Conservation (phyloP, 2,329 filamentous ascomycete genomes). For the Aspergillus uvarum region DNA sequence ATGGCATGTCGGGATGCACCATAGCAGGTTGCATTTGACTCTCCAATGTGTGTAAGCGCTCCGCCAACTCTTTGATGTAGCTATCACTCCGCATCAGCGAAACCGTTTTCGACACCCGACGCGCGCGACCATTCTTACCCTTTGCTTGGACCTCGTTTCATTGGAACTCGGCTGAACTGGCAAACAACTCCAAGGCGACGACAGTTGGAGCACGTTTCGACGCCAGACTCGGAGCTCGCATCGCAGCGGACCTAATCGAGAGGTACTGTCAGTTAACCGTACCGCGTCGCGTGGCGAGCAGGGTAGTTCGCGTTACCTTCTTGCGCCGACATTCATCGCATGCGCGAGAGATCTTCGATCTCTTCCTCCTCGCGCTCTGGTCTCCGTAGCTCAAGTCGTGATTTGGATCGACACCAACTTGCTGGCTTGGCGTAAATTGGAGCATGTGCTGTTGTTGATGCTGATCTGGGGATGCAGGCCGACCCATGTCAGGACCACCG, state of each 20-base stretch:
- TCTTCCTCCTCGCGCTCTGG: slow-evolving; percentile 67
- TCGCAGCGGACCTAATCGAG: slow-evolving; percentile 71
- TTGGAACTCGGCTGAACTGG: slow-evolving; percentile 81
- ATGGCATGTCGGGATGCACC: slow-evolving; percentile 43
- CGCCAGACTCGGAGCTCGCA: slow-evolving; percentile 69
- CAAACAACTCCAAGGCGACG: slow-evolving; percentile 73
- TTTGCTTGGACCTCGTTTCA: slow-evolving; percentile 87
- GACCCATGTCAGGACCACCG: slow-evolving; percentile 37
- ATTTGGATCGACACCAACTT: slow-evolving; percentile 47
- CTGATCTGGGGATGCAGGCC: slow-evolving; percentile 39
- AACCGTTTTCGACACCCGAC: not conserved
- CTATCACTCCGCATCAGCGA: slow-evolving; percentile 43
- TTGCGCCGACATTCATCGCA: slow-evolving; percentile 88
- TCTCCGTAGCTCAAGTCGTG: slow-evolving; percentile 56
- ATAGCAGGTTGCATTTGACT: slow-evolving; percentile 62
- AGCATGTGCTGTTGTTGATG: slow-evolving; percentile 43
- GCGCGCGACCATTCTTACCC: slow-evolving; percentile 55
- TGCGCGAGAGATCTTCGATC: slow-evolving; percentile 82
- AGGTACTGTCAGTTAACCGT: slow-evolving; percentile 21
- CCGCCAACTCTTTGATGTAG: slow-evolving; percentile 89
- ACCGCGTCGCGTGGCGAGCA: slow-evolving; percentile 16
- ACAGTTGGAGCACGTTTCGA: slow-evolving; percentile 78
- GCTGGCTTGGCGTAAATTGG: slow-evolving; percentile 45
- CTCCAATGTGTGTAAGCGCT: slow-evolving; percentile 79
- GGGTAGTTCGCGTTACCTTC: slow-evolving; percentile 53